Percentiles rank a stretch among this genome's conserved stretches.
Evolutionary conservation across 2,329 filamentous ascomycete genomes (phyloP).

Genomic region (Chrysoporthe cubensis): DNA sequence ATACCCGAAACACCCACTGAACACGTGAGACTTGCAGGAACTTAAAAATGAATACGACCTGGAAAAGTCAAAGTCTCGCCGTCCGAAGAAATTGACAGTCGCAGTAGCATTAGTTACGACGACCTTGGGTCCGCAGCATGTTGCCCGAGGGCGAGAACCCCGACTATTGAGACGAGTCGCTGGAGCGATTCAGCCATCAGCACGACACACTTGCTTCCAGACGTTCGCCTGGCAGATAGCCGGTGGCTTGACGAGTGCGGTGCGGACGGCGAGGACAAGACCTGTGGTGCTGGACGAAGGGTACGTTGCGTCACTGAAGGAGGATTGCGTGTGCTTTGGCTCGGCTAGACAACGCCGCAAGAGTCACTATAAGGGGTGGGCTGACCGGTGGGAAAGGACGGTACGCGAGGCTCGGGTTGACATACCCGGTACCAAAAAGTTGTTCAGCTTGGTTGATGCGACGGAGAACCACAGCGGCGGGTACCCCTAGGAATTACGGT

Average conservation of each 20-base stretch:
- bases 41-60: neutral
- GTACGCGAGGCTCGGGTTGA: constrained; percentile 33
- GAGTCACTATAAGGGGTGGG: neutral
- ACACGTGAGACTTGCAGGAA: constrained; percentile 26
- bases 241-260: neutral
- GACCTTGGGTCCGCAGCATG: neutral
- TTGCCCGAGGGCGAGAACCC: neutral
- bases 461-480: constrained; percentile 33
- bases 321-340: constrained; percentile 34
- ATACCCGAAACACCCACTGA: neutral
- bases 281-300: constrained; percentile 34
- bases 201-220: neutral
- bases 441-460: constrained; percentile 40
- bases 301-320: constrained; percentile 38
- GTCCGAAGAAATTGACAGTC: neutral
- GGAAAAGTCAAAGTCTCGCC: neutral
- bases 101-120: neutral
- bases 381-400: no score
- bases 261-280: neutral
- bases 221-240: neutral
- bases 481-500: constrained; percentile 36
- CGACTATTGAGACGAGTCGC: neutral
- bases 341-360: neutral
- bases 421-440: constrained; percentile 33
- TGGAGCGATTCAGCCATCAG: neutral